Base-by-base conservation (phyloP, 2,329 filamentous ascomycete genomes). In the Cytospora mali region DNA sequence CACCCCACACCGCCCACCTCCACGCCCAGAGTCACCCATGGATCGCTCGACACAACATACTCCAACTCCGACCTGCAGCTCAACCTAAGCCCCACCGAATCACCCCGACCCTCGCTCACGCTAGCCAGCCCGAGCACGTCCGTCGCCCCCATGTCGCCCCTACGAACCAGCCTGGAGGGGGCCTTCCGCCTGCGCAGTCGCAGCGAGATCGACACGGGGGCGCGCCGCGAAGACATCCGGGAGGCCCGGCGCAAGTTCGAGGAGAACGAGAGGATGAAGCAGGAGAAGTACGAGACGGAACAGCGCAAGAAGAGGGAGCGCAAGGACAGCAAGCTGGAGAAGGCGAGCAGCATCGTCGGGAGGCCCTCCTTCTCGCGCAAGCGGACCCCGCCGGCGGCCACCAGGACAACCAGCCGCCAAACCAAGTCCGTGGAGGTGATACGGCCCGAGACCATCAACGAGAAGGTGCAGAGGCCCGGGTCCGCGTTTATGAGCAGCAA, bases 231-330 rank as follows among this genome's bases (percentile, higher is more conserved):
- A 65, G 82, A 85, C 49, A 82, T 89, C 35, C 81, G 83, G 51
- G 81, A 83, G 69, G 86, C 85, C 4, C 84, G 86, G 58, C 83
- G 84, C 68, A 86, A 84, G 69, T 88, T 88, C 66, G 81, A 87
- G 70, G 82, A 86, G 70, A 85, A 83, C 70, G 85, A 89, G 72
- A 79, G 79, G 18, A 76, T 76, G 58, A 88, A 88, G 74, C 82
- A 87, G 39, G 85, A 87, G 70, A 88, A 87, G 69, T 84, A 84
- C 55, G 84, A 82, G 18, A 81, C 81, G 14, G 83, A 87, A 67
- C 80, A 86, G 75, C 79, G 83, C 62, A 80, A 79, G 66, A 85
- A 83, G 64, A 80, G 82, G 39, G 85, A 88, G 71, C 84, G 84
- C 53, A 80, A 80, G n/a, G 81, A 84, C 61, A 77, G 78, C 42